A percentile compares a stretch with the other conserved stretches of the same genome.
These are phyloP conservation scores for Phytophthora vignae DNA, from an alignment of 352 stramenopile species.

Conservation along the genomic window DNA sequence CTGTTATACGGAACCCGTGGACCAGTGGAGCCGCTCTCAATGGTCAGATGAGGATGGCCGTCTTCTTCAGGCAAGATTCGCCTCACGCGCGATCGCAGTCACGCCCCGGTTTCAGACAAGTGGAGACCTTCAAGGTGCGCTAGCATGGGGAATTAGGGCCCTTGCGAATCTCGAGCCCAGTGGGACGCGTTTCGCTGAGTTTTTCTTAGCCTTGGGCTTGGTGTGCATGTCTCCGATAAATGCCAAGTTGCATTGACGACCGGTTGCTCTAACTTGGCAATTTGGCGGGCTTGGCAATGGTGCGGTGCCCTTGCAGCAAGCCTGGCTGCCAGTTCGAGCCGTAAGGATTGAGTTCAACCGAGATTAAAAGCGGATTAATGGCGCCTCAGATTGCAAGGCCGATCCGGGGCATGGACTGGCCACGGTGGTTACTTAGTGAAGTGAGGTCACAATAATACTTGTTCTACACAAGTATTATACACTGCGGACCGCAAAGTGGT, in stretches of 20 bases:
- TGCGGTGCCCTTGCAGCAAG: no score
- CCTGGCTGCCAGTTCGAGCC: no score
- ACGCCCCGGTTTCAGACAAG: not conserved
- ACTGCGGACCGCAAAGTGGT: no score
- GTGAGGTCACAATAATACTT: no score
- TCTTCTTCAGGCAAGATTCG: constrained; percentile 20
- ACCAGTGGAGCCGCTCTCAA: not conserved
- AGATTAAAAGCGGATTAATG: no score
- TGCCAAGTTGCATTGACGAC: not conserved
- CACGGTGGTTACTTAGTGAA: no score
- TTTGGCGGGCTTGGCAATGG: no score
- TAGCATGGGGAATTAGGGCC: constrained; percentile 5
- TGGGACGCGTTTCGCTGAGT: constrained; percentile 24
- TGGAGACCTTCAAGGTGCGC: constrained; percentile 18
- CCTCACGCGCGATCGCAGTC: constrained; percentile 2
- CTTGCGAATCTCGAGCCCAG: constrained; percentile 25
- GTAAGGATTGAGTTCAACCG: no score
- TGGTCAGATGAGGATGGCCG: constrained; percentile 16
- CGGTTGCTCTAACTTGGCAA: no score
- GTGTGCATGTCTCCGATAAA: not conserved
- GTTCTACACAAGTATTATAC: no score
- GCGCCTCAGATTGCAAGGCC: no score
- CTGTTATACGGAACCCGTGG: constrained; percentile 1
- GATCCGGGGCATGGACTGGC: no score
- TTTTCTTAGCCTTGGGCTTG: not conserved